Evolutionary conservation across 257 asterid species (phyloP).

Genomic region (Sherardia arvensis): DNA sequence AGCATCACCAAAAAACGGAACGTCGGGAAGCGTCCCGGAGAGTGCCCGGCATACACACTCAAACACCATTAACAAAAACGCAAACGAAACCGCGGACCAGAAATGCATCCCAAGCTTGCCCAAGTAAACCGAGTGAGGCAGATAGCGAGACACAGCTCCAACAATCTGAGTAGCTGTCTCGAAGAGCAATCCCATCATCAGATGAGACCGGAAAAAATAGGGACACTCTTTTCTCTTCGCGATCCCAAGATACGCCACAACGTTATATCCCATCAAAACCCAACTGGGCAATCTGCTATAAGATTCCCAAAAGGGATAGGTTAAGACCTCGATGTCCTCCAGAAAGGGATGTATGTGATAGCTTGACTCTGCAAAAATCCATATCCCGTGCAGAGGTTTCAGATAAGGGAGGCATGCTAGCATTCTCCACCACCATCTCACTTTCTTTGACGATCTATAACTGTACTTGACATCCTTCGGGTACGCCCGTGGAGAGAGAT

Average conservation of each 20-base stretch:
- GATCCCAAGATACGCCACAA: slow-evolving; percentile 62
- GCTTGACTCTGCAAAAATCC: slow-evolving; percentile 83
- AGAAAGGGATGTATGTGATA: slow-evolving; percentile 67
- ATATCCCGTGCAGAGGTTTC: slow-evolving; percentile 79
- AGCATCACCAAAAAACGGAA: slow-evolving; percentile 84
- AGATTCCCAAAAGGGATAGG: slow-evolving; percentile 58
- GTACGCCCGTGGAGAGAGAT: slow-evolving; percentile 40
- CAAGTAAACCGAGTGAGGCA: slow-evolving; percentile 68
- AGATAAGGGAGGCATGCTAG: slow-evolving; percentile 80
- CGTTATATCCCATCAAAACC: slow-evolving; percentile 78
- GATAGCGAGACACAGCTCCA: slow-evolving; percentile 72
- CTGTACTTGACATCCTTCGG: slow-evolving; percentile 52
- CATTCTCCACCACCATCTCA: slow-evolving; percentile 84
- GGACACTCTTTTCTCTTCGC: slow-evolving; percentile 94
- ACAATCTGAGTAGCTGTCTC: slow-evolving; percentile 76
- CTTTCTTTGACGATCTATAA: slow-evolving; percentile 60
- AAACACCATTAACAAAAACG: slow-evolving; percentile 64
- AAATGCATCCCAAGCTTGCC: slow-evolving; percentile 85
- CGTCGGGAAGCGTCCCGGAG: slow-evolving; percentile 75
- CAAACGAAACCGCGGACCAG: slow-evolving; percentile 66
- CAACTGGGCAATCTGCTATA: slow-evolving; percentile 69
- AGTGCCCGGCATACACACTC: slow-evolving; percentile 73
- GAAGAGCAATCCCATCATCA: slow-evolving; percentile 77
- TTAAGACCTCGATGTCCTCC: slow-evolving; percentile 58
- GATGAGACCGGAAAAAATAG: slow-evolving; percentile 77